A percentile compares a stretch with the other conserved stretches of the same genome.
Conservation (phyloP, 1,139 yeast genomes). For the Zygosaccharomyces pseudobailii region DNA sequence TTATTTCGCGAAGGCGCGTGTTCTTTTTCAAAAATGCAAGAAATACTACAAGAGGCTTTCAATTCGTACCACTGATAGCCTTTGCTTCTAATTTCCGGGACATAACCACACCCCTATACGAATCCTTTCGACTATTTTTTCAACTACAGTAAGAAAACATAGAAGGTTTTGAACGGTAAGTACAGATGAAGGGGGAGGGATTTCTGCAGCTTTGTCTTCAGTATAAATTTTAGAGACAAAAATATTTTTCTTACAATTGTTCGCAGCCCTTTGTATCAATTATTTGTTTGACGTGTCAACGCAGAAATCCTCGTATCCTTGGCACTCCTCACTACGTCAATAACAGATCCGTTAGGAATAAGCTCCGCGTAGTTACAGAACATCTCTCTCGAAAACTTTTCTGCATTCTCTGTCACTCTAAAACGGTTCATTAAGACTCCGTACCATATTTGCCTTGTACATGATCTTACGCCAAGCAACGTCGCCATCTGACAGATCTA, state of each 20-base stretch:
- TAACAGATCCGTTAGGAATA: not conserved
- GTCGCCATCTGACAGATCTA: constrained; percentile 37
- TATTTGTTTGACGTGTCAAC: constrained; percentile 51
- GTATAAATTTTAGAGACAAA: no score
- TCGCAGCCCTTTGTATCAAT: constrained; percentile 52
- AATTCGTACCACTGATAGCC: no score
- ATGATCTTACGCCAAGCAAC: not conserved
- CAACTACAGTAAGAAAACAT: no score
- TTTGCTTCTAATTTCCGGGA: no score
- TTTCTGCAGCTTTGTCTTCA: no score
- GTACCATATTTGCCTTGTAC: not conserved
- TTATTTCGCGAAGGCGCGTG: no score
- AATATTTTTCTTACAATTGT: constrained; percentile 33
- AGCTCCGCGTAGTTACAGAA: not conserved
- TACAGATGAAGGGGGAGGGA: no score
- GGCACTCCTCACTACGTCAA: constrained; percentile 46
- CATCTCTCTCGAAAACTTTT: constrained; percentile 18
- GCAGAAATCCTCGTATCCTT: constrained; percentile 48
- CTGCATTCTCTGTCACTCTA: constrained; percentile 45
- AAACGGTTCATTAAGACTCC: constrained; percentile 46
- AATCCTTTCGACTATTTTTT: no score
- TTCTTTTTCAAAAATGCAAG: no score
- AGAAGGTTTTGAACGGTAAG: no score
- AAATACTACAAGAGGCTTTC: no score
- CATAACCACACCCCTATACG: no score